Base-by-base conservation (phyloP, 345 rosid species). In the Diplotaxis tenuifolia region DNA sequence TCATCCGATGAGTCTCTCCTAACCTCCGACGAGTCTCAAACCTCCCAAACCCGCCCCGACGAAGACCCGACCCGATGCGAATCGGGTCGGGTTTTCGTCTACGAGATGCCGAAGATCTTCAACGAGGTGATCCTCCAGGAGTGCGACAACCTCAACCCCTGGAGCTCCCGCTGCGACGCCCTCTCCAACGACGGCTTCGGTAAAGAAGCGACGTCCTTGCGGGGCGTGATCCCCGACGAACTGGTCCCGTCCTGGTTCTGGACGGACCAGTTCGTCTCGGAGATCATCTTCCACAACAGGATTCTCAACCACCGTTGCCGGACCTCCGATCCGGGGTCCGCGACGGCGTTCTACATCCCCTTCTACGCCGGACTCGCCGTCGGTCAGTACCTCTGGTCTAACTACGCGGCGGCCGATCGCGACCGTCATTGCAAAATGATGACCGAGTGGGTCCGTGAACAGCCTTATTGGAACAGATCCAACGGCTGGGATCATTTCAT, bases 401-500 rank as follows among this genome's bases (percentile, higher is more conserved):
- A 85, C 63, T 85, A 75, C 58, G 83, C 78, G 15, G 80, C 92
- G n/a, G 61, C 54, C 16, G 91, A 88, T 56, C 96, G 98, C 9
- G 99, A 96, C 75, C 74, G 76, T 20, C 88, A 85, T 72, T 96
- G 99, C 79, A 78, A 70, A 67, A 66, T 66, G 86, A 86, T 90
- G 89, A 62, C 86, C 34, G 71, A 61, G 47, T 92, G 96, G 98
- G 75, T 92, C n/a, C 77, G 71, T 6, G 78, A 78, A 59, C 99
- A 96, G 28, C 88, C 83, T 14, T 79, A 83, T 23, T 96, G 81
- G 86, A 81, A 68, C 55, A 79, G 69, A 81, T 92, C 98, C 2
- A 68, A 81, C 73, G 99, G 98, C 7, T 90, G 99, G 99, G 85
- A 96, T 88, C 99, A 96, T 66, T 96, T 92, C 73, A 62, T 92